These are phyloP conservation scores for Oenanthe sinensis DNA, from an alignment of 129 eudicot species.

Conservation along the genomic window DNA sequence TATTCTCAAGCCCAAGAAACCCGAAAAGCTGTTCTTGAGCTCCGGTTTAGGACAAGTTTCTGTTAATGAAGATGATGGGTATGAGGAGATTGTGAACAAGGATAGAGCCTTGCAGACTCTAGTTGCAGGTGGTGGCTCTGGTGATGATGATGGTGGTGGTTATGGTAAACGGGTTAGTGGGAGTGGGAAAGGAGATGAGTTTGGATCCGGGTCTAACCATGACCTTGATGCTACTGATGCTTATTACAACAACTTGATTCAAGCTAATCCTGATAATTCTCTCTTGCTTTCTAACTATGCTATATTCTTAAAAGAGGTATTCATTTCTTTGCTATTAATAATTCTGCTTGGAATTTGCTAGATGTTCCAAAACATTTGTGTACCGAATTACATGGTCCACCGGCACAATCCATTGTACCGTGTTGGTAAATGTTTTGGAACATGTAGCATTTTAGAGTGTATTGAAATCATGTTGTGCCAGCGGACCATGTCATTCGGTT, in stretches of 20 bases:
- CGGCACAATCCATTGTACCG: neutral
- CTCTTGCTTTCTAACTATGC: constrained; percentile 7
- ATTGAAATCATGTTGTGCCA: neutral
- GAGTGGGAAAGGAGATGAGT: neutral
- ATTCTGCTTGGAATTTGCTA: neutral
- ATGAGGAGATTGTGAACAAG: neutral
- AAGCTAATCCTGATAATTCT: constrained; percentile 3
- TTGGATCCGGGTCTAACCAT: neutral
- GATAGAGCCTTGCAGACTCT: neutral
- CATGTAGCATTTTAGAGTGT: neutral
- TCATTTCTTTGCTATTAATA: neutral
- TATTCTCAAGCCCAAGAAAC: neutral
- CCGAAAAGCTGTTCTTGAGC: neutral
- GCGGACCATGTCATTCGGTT: neutral
- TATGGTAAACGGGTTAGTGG: neutral
- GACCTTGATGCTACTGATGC: constrained; percentile 3
- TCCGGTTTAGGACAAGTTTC: neutral
- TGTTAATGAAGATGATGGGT: neutral
- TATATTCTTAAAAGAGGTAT: constrained; percentile 1
- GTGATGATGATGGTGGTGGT: neutral
- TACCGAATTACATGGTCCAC: neutral
- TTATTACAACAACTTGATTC: neutral
- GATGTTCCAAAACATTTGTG: neutral
- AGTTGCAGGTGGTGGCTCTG: neutral
- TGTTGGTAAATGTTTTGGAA: neutral